Conservation (phyloP, 371 early-diverging fungal species). For the Rhizomucor miehei region DNA sequence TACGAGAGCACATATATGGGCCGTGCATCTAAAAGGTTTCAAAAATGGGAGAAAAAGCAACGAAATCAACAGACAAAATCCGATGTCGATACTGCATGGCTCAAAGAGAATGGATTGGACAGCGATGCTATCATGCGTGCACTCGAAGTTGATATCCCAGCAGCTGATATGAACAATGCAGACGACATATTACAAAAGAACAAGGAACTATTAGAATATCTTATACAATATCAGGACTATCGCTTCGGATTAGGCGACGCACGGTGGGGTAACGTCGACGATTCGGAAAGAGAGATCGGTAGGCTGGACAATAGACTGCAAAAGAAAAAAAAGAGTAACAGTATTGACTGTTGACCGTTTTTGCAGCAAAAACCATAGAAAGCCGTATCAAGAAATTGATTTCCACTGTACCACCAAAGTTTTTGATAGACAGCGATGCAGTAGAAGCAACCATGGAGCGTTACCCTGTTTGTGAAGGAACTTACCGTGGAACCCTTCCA, state of each 20-base stretch:
- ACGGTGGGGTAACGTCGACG: slow-evolving; percentile 24
- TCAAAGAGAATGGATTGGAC: slow-evolving; percentile 38
- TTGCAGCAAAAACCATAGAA: slow-evolving; percentile 41
- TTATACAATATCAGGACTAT: slow-evolving; percentile 34
- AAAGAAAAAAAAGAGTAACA: not conserved
- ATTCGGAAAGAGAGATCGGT: slow-evolving; percentile 28
- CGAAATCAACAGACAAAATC: slow-evolving; percentile 11
- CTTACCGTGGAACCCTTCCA: slow-evolving; percentile 52
- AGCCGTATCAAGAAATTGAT: slow-evolving; percentile 34
- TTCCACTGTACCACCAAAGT: slow-evolving; percentile 42
- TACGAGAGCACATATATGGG: slow-evolving; percentile 47
- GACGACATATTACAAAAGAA: slow-evolving; percentile 28
- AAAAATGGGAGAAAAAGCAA: slow-evolving; percentile 24
- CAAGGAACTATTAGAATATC: slow-evolving; percentile 22
- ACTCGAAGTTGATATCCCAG: slow-evolving; percentile 15
- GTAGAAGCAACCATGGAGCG: slow-evolving; percentile 48
- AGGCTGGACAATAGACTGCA: too few species aligned
- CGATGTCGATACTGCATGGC: slow-evolving; percentile 36
- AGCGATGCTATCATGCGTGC: slow-evolving; percentile 25
- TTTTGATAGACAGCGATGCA: slow-evolving; percentile 26
- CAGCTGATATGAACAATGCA: slow-evolving; percentile 7
- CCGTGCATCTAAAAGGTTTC: slow-evolving; percentile 30
- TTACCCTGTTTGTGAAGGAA: slow-evolving; percentile 42
- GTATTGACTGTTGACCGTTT: not conserved
- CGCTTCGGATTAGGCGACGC: slow-evolving; percentile 28